These are phyloP conservation scores for Cucumis cinereus DNA, from an alignment of 306 rosid species.

Conservation along the genomic window DNA sequence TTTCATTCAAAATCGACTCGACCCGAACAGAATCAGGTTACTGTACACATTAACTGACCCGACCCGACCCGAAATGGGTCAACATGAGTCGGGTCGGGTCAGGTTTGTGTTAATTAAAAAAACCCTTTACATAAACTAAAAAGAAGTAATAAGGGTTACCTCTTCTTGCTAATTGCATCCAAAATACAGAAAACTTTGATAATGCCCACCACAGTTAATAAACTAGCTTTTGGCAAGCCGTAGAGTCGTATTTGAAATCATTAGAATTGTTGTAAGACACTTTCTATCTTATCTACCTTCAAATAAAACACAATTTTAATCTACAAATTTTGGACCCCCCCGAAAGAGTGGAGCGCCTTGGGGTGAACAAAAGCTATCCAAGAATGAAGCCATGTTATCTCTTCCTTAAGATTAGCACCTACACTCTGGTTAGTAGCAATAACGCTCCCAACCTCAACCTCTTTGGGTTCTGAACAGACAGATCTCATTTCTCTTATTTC, in stretches of 20 bases:
- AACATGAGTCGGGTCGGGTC: no score
- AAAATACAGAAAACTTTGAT: neutral
- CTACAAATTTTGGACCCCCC: neutral
- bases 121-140: neutral
- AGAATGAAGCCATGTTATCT: slow-evolving; percentile 91
- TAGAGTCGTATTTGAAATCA: neutral
- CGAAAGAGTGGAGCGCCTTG: neutral
- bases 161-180: slow-evolving; percentile 55
- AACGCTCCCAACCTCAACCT: slow-evolving; percentile 62
- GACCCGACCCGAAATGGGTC: no score
- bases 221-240: neutral
- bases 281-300: neutral
- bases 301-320: neutral
- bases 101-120: no score
- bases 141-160: slow-evolving; percentile 24
- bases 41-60: no score
- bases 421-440: slow-evolving; percentile 71
- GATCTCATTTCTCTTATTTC: slow-evolving; percentile 89
- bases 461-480: slow-evolving; percentile 44
- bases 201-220: neutral
- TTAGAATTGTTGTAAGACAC: neutral
- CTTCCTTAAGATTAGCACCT: slow-evolving; percentile 93
- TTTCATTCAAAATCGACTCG: no score
- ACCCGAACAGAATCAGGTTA: no score
- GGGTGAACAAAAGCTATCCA: neutral